Evolutionary conservation across 2,329 filamentous ascomycete genomes (phyloP).

Genomic region (Phialophora macrospora): DNA sequence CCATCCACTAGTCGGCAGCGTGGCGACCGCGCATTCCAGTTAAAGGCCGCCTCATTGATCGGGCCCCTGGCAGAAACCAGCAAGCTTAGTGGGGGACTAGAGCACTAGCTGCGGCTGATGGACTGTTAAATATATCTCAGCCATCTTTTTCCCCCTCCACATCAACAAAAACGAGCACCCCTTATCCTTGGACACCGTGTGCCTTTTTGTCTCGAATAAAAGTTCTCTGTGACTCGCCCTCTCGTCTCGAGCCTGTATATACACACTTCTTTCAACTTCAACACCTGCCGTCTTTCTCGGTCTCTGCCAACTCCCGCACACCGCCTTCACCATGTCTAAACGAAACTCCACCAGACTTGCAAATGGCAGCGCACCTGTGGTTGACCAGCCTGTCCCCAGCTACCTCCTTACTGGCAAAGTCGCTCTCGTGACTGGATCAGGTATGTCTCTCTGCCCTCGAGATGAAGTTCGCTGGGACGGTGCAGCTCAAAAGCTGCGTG

Average conservation of each 20-base stretch:
- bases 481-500: neutral
- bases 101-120: slow-evolving; percentile 24
- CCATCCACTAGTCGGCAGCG: slow-evolving; percentile 11
- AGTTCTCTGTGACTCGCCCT: slow-evolving; percentile 8
- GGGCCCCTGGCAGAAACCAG: slow-evolving; percentile 14
- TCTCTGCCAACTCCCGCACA: slow-evolving; percentile 8
- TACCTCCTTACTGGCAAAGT: slow-evolving; percentile 54
- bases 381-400: slow-evolving; percentile 32
- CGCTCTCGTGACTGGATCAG: slow-evolving; percentile 42
- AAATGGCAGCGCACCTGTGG: slow-evolving; percentile 29
- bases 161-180: slow-evolving; percentile 11
- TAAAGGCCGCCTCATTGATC: slow-evolving; percentile 7
- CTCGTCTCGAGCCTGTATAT: slow-evolving; percentile 17
- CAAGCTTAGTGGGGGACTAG: slow-evolving; percentile 9
- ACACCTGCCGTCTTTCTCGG: slow-evolving; percentile 2
- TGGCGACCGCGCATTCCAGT: slow-evolving; percentile 9
- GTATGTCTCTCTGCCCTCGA: slow-evolving; percentile 28
- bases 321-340: slow-evolving; percentile 29
- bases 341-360: slow-evolving; percentile 33
- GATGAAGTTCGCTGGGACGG: neutral
- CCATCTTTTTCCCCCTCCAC: slow-evolving; percentile 15
- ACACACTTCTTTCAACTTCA: neutral
- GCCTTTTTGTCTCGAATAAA: slow-evolving; percentile 14
- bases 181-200: slow-evolving; percentile 22
- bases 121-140: slow-evolving; percentile 22